Percentiles rank a stretch among this genome's conserved stretches.
These are phyloP conservation scores for Suillus bovinus DNA, from an alignment of 768 basidiomycete species.

Conservation along the genomic window DNA sequence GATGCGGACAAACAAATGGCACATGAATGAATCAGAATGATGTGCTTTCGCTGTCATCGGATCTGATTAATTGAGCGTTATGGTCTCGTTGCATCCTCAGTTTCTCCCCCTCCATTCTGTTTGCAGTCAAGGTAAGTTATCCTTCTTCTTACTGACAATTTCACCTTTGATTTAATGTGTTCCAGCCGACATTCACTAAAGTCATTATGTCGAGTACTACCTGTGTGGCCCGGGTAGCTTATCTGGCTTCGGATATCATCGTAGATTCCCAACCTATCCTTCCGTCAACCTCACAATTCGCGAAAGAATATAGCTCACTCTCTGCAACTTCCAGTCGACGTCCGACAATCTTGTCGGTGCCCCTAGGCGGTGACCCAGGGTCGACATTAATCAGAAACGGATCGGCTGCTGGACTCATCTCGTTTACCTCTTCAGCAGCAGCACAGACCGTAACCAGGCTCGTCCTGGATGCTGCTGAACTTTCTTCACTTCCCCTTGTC, in stretches of 20 bases:
- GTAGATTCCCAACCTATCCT: constrained; percentile 54
- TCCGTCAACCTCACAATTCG: constrained; percentile 42
- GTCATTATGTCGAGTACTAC: constrained; percentile 29
- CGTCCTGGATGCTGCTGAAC: constrained; percentile 66
- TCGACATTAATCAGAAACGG: constrained; percentile 53
- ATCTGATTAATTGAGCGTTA: constrained; percentile 7
- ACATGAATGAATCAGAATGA: constrained; percentile 15
- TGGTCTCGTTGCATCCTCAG: not conserved
- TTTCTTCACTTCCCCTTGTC: constrained; percentile 66
- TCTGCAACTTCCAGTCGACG: constrained; percentile 36
- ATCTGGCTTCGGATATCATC: constrained; percentile 65
- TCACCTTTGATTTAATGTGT: not conserved
- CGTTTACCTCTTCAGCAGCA: constrained; percentile 56
- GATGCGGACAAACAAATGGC: constrained; percentile 19
- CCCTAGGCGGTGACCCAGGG: constrained; percentile 66
- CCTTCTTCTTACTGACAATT: not conserved
- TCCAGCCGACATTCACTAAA: not conserved
- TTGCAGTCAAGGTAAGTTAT: constrained; percentile 12
- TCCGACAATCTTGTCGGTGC: constrained; percentile 50
- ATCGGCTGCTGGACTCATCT: constrained; percentile 44
- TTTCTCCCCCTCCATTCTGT: constrained; percentile 1
- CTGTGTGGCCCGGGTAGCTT: constrained; percentile 69
- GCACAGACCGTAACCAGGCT: constrained; percentile 57
- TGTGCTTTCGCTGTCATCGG: constrained; percentile 23
- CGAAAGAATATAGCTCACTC: constrained; percentile 31